A percentile compares a stretch with the other conserved stretches of the same genome.
These are phyloP conservation scores for Coniochaeta sp. DNA, from an alignment of 2,329 filamentous ascomycete species.

Conservation along the genomic window DNA sequence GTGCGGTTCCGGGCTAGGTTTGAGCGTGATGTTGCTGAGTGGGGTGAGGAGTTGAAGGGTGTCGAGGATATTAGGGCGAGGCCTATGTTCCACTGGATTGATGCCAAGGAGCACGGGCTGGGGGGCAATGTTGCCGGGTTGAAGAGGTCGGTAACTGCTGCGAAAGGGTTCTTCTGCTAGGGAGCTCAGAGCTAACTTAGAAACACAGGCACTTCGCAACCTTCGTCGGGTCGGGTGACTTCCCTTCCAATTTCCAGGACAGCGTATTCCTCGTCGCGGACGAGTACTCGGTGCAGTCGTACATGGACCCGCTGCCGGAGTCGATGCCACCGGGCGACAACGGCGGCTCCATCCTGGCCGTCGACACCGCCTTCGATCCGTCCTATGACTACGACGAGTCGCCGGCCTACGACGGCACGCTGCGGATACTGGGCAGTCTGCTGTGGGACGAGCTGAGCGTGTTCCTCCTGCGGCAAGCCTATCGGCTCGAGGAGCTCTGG, in stretches of 20 bases:
- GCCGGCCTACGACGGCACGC: neutral
- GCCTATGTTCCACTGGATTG: too few relatives aligned
- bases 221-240: too few relatives aligned
- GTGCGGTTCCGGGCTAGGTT: slow-evolving; percentile 11
- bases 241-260: neutral
- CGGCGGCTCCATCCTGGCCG: neutral
- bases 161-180: too few relatives aligned
- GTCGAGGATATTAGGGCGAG: neutral
- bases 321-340: neutral
- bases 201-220: too few relatives aligned
- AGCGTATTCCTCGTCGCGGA: slow-evolving; percentile 7
- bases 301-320: slow-evolving; percentile 3
- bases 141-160: too few relatives aligned
- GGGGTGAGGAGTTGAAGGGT: slow-evolving; percentile 12
- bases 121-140: too few relatives aligned
- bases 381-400: neutral
- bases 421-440: neutral
- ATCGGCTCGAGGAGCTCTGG: too few relatives aligned
- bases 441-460: neutral
- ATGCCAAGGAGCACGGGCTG: too few relatives aligned
- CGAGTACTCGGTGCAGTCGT: slow-evolving; percentile 4
- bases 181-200: too few relatives aligned
- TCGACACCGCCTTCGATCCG: neutral
- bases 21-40: slow-evolving; percentile 15
- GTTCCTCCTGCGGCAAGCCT: too few relatives aligned